These are phyloP conservation scores for Syncephalastrum contaminatum DNA, from an alignment of 371 early-diverging fungal genomes.

Conservation along the genomic window DNA sequence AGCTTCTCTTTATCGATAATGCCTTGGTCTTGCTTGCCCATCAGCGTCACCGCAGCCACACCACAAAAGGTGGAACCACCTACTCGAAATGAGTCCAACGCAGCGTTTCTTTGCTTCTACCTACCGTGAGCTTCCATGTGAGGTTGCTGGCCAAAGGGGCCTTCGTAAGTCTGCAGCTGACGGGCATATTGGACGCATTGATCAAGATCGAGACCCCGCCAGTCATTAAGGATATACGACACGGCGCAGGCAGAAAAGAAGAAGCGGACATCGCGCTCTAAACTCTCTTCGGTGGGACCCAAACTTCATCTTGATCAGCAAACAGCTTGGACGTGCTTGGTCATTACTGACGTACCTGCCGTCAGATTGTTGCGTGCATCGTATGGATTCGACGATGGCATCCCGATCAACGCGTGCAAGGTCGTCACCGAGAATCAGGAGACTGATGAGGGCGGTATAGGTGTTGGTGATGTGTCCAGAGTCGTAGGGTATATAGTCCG, in stretches of 20 bases:
- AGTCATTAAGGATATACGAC: conserved; percentile 83
- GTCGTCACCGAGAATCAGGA: conserved; percentile 89
- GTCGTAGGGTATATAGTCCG: conserved; percentile 46
- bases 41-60: conserved; percentile 77
- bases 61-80: conserved; percentile 92
- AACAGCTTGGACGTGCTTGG: neutral
- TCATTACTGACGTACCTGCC: conserved; percentile 66
- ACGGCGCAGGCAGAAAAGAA: conserved; percentile 88
- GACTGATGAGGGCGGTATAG: conserved; percentile 81
- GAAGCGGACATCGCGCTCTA: conserved; percentile 89
- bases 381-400: conserved; percentile 61
- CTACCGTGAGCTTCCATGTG: conserved; percentile 87
- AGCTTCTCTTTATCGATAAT: conserved; percentile 57
- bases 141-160: conserved; percentile 80
- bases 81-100: conserved; percentile 8
- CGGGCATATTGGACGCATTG: conserved; percentile 65
- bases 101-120: neutral
- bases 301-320: conserved; percentile 44
- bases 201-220: conserved; percentile 75
- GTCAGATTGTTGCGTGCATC: conserved; percentile 66
- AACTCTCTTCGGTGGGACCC: conserved; percentile 59
- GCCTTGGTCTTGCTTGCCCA: conserved; percentile 62
- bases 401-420: conserved; percentile 76
- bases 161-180: conserved; percentile 76
- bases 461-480: conserved; percentile 87